Base-by-base conservation (phyloP, 768 basidiomycete genomes). In the Podaxis mareebaensis region DNA sequence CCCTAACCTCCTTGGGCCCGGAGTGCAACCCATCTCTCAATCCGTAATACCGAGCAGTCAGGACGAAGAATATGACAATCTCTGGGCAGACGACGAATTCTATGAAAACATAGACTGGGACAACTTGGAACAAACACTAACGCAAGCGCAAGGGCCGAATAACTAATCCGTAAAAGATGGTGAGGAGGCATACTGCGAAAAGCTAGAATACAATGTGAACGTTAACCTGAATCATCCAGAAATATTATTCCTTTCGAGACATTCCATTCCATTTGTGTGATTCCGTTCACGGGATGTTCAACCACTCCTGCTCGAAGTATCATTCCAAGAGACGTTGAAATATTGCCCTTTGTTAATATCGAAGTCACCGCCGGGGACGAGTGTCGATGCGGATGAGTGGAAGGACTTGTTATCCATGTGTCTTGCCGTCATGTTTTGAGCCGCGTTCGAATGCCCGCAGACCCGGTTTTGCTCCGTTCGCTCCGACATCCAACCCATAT, bases 61-160 rank as follows among this genome's bases (percentile, higher is more conserved):
- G 64, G 67, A 73, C 61, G 70, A 72, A 59, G 65, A 66, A 8
- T 70, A 71, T 26, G 72, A 74, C 49, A 81, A 83, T 64, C 81
- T 85, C 63, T 85, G 84, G 83, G 80, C 73, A 48, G 71, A 74
- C 38, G 78, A 83, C 53, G 70, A 75, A 24, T 71, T 81, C 51
- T 74, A 78, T 28, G 77, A 80, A n/a, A 78, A 78, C 48, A 67
- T 73, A 44, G 72, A 73, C 57, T 75, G 69, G 68, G 74, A 72
- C 54, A 69, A 69, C 3, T 51, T 75, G 51, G 74, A 75, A 58
- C 64, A 65, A 48, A 63, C 61, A 20, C 64, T 74, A 46, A 68
- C 69, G 20, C 71, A 72, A 66, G 49, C 60, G 15, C 46, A 51
- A 26, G 58, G 13, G 10, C 28, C 46, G 46, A n/a, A n/a, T 12